Percentiles rank a stretch among this genome's conserved stretches.
phyloP scores from a whole-genome alignment of 345 rosid genomes.

The Litchi chinensis region DNA sequence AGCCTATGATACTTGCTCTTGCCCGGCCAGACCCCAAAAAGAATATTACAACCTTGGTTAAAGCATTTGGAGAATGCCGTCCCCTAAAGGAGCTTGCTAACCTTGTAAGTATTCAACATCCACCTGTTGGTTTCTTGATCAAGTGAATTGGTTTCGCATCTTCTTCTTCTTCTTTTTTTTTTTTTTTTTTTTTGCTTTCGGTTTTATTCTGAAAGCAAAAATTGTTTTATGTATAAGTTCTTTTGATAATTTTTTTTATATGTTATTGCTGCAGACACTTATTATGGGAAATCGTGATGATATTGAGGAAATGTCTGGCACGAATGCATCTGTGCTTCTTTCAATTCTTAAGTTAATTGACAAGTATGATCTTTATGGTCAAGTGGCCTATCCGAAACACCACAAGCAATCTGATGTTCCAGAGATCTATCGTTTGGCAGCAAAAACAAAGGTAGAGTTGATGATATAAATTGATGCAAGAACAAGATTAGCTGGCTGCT shows the following conservation, averaged over 20 bases:
- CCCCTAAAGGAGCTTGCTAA: slow-evolving; percentile 75
- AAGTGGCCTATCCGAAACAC: slow-evolving; percentile 85
- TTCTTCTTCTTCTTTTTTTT: not conserved
- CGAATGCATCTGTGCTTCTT: slow-evolving; percentile 65
- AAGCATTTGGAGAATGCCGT: slow-evolving; percentile 88
- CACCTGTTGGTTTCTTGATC: not conserved
- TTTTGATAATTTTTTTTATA: not conserved
- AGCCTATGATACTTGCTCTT: slow-evolving; percentile 88
- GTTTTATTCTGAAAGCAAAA: too few relatives aligned
- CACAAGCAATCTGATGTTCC: slow-evolving; percentile 82
- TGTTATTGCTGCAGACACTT: slow-evolving; percentile 54
- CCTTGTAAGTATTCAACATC: slow-evolving; percentile 46
- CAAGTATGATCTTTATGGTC: slow-evolving; percentile 77
- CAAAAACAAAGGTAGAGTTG: slow-evolving; percentile 67
- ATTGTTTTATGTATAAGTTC: not conserved
- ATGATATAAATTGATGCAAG: not conserved
- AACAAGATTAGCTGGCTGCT: not conserved
- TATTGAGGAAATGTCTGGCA: slow-evolving; percentile 72
- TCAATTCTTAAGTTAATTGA: slow-evolving; percentile 76
- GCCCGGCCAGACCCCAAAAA: slow-evolving; percentile 90
- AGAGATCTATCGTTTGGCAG: slow-evolving; percentile 73
- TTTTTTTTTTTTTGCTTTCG: not conserved
- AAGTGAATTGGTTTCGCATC: slow-evolving; percentile 1
- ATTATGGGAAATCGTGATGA: slow-evolving; percentile 83
- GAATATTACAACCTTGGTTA: slow-evolving; percentile 75